Evolutionary conservation across 163 green algal species (phyloP).

Genomic region (Scenedesmus sp.): DNA sequence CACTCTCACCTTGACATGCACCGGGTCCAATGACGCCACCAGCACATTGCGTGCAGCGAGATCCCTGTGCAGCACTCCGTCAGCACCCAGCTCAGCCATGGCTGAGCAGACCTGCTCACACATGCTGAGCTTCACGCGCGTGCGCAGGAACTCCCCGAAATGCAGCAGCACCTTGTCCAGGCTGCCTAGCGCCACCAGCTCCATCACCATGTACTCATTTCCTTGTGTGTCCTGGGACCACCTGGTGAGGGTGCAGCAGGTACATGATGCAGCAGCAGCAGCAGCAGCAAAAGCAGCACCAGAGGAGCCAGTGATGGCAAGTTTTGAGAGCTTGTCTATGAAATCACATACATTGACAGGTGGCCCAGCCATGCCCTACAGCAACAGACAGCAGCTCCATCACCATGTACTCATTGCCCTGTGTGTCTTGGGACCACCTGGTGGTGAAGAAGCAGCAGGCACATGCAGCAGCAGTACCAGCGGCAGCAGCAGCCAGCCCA

Average conservation of each 20-base stretch:
- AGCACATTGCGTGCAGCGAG: slow-evolving; percentile 73
- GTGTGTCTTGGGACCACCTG: slow-evolving; percentile 63
- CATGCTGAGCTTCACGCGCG: slow-evolving; percentile 55
- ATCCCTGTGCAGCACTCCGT: slow-evolving; percentile 69
- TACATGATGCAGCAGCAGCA: neutral
- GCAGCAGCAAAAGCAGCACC: slow-evolving; percentile 8
- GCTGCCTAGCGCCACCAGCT: slow-evolving; percentile 65
- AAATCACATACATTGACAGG: too few species aligned
- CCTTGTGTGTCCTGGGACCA: slow-evolving; percentile 62
- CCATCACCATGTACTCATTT: slow-evolving; percentile 73
- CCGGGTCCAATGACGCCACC: slow-evolving; percentile 64
- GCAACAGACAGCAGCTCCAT: slow-evolving; percentile 63
- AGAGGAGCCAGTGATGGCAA: neutral
- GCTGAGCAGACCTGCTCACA: slow-evolving; percentile 63
- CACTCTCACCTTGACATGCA: slow-evolving; percentile 66
- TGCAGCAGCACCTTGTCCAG: slow-evolving; percentile 65
- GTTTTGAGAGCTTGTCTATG: neutral
- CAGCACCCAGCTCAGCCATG: slow-evolving; percentile 62
- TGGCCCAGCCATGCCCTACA: too few species aligned
- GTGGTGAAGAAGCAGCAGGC: too few species aligned
- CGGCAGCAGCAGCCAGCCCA: neutral
- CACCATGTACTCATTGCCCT: slow-evolving; percentile 71
- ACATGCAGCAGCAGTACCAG: neutral
- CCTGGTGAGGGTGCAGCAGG: slow-evolving; percentile 16
- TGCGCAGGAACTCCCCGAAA: slow-evolving; percentile 56